Base-by-base conservation (phyloP, 345 rosid genomes). In the Mangifera indica region DNA sequence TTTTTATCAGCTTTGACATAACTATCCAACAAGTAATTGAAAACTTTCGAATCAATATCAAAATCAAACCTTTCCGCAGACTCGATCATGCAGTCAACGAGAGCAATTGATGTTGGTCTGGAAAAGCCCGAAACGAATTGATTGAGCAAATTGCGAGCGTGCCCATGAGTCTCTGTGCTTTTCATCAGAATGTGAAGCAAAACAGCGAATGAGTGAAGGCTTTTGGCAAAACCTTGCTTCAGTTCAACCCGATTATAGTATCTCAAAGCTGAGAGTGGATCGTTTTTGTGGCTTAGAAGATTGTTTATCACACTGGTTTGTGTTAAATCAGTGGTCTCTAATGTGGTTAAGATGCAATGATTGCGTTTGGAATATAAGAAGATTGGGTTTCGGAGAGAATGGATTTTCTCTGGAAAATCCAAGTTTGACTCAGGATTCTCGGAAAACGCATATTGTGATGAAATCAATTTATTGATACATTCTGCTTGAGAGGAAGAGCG, bases 21-120 rank as follows among this genome's bases (percentile, higher is more conserved):
- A 72, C 92, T 84, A 79, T 77, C 78, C 80, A 93, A 76, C 82
- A 91, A 81, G 81, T 83, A 88, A 76, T 76, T 76, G 64, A 88
- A 87, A 76, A 85, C 82, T 74, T 82, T 67, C 0, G 79, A 63
- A 77, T 84, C 78, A 12, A 77, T 71, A 62, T 85, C 76, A 67
- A 88, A 85, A 32, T 81, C 82, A 53, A 76, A 84, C n/a, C 66
- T 72, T 55, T 80, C 76, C 0, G 85, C 79, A 2, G 79, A 78
- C 26, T 81, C 83, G 9, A 84, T 72, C 67, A 92, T 78, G 42
- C 69, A 77, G 73, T 74, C 82, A 32, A 90, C 77, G 26, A 85
- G 37, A 53, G 71, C 78, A 14, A 45, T 44, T 7, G 96, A 77
- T 45, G 58, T 20, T 26, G 86, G 76, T 8, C 60, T 72, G 51